phyloP scores from a whole-genome alignment of 1,284 basidiomycete species.

The Peniophora sp. region DNA sequence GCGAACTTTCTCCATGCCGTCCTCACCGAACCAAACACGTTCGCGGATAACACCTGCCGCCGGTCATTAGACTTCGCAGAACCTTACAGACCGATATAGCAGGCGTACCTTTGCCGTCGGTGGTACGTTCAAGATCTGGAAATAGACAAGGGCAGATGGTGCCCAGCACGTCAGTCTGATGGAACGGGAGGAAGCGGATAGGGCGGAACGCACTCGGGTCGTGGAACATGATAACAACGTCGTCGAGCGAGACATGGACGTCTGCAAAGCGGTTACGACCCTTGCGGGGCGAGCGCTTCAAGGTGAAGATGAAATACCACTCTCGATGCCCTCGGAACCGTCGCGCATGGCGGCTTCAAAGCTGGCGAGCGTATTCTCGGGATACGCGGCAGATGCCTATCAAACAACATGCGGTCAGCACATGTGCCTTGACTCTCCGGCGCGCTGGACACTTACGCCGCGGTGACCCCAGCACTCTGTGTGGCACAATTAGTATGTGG shows the following conservation, averaged over 20 bases:
- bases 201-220: slow-evolving; percentile 65
- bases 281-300: slow-evolving; percentile 19
- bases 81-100: background rate
- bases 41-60: slow-evolving; percentile 58
- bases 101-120: slow-evolving; percentile 50
- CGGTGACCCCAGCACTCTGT: slow-evolving; percentile 90
- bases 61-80: slow-evolving; percentile 9
- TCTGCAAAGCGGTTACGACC: slow-evolving; percentile 64
- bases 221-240: slow-evolving; percentile 92
- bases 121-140: slow-evolving; percentile 60
- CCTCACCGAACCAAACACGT: slow-evolving; percentile 61
- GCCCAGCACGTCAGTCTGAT: slow-evolving; percentile 8
- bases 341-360: slow-evolving; percentile 91
- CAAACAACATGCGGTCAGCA: slow-evolving; percentile 5
- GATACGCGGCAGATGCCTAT: slow-evolving; percentile 80
- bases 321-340: slow-evolving; percentile 94
- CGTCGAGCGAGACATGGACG: slow-evolving; percentile 90
- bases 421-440: slow-evolving; percentile 1
- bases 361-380: slow-evolving; percentile 89
- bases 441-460: slow-evolving; percentile 53
- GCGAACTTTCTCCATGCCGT: slow-evolving; percentile 77
- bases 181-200: background rate
- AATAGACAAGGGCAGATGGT: slow-evolving; percentile 7
- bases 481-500: background rate
- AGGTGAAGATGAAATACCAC: slow-evolving; percentile 52